Base-by-base conservation (phyloP, 2,329 filamentous ascomycete species). In the Venturia aucupariae region DNA sequence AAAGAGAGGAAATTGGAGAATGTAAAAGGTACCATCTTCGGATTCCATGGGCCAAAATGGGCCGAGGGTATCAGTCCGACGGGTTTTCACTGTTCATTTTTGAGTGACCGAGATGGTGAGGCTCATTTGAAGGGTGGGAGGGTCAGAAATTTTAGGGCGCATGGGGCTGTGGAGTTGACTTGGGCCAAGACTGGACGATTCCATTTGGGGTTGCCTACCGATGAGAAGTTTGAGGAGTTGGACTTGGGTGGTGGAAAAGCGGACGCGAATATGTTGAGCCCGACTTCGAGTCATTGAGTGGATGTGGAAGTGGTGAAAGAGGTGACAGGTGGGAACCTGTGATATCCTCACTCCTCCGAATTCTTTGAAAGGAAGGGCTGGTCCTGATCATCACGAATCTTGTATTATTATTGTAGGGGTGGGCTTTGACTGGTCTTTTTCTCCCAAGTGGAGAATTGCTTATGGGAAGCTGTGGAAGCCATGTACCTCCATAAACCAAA, bases 161-260 rank as follows among this genome's bases (percentile, higher is more conserved):
- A 67, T 0, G 72, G 72, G 3, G 73, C 71, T 27, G 73, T 70
- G 13, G 60, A 69, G 22, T 65, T 79, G 63, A 71, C 73, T 46
- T 77, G 73, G 70, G 73, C 74, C 2, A 77, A 75, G 64, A 76
- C 74, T 55, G 76, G 75, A 15, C 70, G 76, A 44, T 77, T 77
- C 64, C 77, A 78, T 69, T 66, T 79, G 35, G 76, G 76, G 0
- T 77, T 79, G 55, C 75, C 77, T 30, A 73, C 75, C 59, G 76
- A 74, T 55, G 72, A 74, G 4, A 73, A 75, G 60, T 79, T 74
- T 69, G 75, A 79, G 65, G 69, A 71, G 62, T 65, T 78, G 30
- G 51, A 57, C 6, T 57, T 57, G 51, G 51, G 30, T n/a, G 51
- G 30, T n/a, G 11, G 24, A 30, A 35, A 51, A 10, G 24, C 1